phyloP scores from a whole-genome alignment of 2,329 filamentous ascomycete species.

The Anthostomella pinea region DNA sequence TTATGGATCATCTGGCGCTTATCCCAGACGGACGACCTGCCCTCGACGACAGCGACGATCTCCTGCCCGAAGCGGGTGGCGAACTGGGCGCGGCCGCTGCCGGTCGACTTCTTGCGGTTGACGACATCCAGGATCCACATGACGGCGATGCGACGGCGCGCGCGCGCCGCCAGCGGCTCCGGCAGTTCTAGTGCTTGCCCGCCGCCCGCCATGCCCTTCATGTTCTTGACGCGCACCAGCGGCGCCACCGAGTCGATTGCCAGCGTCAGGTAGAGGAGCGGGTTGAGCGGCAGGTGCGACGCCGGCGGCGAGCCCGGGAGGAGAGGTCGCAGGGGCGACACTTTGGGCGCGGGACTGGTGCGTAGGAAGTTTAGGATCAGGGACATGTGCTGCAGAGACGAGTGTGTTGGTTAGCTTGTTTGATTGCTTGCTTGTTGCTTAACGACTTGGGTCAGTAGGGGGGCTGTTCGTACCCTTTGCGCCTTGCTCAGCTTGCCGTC shows the following conservation, averaged over 20 bases:
- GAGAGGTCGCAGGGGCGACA: conserved; percentile 68
- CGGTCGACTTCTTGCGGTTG: conserved; percentile 70
- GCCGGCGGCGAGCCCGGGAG: conserved; percentile 75
- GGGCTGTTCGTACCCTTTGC: conserved; percentile 62
- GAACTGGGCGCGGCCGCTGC: conserved; percentile 69
- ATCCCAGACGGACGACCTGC: conserved; percentile 81
- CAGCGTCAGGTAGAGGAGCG: conserved; percentile 82
- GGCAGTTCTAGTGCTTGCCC: conserved; percentile 82
- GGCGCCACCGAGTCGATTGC: conserved; percentile 93
- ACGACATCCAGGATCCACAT: conserved; percentile 88
- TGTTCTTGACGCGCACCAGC: conserved; percentile 72
- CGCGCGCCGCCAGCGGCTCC: conserved; percentile 68
- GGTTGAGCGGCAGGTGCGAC: conserved; percentile 80
- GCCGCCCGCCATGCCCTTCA: conserved; percentile 80
- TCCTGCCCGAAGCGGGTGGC: conserved; percentile 80
- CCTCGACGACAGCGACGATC: conserved; percentile 83
- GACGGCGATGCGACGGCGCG: conserved; percentile 75
- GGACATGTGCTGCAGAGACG: conserved; percentile 67
- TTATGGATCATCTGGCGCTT: conserved; percentile 76
- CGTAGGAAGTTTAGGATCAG: conserved; percentile 81
- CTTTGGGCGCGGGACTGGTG: conserved; percentile 74
- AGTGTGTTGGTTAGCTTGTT: conserved; percentile 8
- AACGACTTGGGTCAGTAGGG: too few species aligned
- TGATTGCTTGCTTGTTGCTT: too few species aligned
- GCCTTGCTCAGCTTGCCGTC: conserved; percentile 87